Percentiles rank a stretch among this genome's conserved stretches.
phyloP scores from a whole-genome alignment of 192 early-diverging fungal species.

The Thamnidium elegans region DNA sequence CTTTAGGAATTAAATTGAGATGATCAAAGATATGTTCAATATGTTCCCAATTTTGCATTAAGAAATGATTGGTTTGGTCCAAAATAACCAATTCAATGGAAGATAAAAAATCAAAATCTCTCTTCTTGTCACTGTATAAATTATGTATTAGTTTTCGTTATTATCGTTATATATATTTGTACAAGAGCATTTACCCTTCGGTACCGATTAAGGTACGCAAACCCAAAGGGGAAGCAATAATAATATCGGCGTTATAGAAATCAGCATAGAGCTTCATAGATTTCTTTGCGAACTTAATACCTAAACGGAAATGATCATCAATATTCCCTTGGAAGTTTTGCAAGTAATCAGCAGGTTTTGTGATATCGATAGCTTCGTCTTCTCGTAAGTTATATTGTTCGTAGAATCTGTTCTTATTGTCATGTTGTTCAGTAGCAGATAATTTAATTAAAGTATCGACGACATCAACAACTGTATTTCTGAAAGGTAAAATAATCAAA shows the following conservation, averaged over 20 bases:
- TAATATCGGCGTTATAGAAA: slow-evolving; percentile 89
- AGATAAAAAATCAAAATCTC: slow-evolving; percentile 90
- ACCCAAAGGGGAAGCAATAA: slow-evolving; percentile 90
- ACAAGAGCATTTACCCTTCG: slow-evolving; percentile 55
- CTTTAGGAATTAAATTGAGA: slow-evolving; percentile 85
- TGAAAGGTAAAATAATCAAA: slow-evolving; percentile 85
- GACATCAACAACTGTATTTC: slow-evolving; percentile 77
- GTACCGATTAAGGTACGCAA: slow-evolving; percentile 83
- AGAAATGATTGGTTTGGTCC: slow-evolving; percentile 79
- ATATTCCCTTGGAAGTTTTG: slow-evolving; percentile 90
- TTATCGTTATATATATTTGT: not conserved
- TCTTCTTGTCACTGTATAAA: slow-evolving; percentile 71
- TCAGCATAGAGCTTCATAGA: slow-evolving; percentile 83
- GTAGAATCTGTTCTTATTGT: slow-evolving; percentile 80
- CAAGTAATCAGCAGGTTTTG: slow-evolving; percentile 77
- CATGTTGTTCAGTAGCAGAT: slow-evolving; percentile 77
- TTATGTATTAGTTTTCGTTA: not conserved
- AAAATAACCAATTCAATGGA: slow-evolving; percentile 89
- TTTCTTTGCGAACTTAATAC: slow-evolving; percentile 85
- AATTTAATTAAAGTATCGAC: slow-evolving; percentile 74
- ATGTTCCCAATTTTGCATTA: slow-evolving; percentile 99
- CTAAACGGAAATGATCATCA: slow-evolving; percentile 93
- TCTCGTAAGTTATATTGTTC: slow-evolving; percentile 71
- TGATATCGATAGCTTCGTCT: slow-evolving; percentile 56
- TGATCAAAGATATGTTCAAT: slow-evolving; percentile 78